A percentile compares a stretch with the other conserved stretches of the same genome.
Evolutionary conservation across 2,329 filamentous ascomycete species (phyloP).

Genomic region (Macrophomina tecta): DNA sequence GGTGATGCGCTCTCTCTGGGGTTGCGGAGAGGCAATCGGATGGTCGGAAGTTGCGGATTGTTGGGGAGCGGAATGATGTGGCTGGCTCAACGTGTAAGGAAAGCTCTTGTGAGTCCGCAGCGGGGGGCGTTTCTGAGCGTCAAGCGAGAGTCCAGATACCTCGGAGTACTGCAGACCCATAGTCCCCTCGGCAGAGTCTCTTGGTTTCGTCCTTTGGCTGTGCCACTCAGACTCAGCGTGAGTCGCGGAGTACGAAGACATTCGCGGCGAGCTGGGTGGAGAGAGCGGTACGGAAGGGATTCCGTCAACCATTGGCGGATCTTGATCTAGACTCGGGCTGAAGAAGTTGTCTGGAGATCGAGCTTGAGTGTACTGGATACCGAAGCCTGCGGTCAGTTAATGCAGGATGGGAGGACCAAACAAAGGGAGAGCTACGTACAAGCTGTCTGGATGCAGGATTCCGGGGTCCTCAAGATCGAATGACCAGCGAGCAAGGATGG

Average conservation of each 20-base stretch:
- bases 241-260: slow-evolving; percentile 55
- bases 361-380: slow-evolving; percentile 21
- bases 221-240: slow-evolving; percentile 53
- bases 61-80: slow-evolving; percentile 40
- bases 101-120: slow-evolving; percentile 53
- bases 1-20: slow-evolving; percentile 37
- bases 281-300: slow-evolving; percentile 55
- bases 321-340: slow-evolving; percentile 5
- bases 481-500: slow-evolving; percentile 27
- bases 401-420: slow-evolving; percentile 23
- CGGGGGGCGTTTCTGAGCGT: slow-evolving; percentile 44
- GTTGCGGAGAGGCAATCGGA: slow-evolving; percentile 34
- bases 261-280: slow-evolving; percentile 57
- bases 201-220: slow-evolving; percentile 43
- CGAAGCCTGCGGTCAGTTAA: slow-evolving; percentile 25
- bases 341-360: slow-evolving; percentile 15
- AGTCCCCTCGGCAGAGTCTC: slow-evolving; percentile 44
- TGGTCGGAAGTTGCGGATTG: slow-evolving; percentile 34
- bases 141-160: slow-evolving; percentile 43
- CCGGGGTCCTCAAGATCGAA: slow-evolving; percentile 28
- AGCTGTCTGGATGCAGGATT: slow-evolving; percentile 25
- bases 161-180: slow-evolving; percentile 48
- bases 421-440: slow-evolving; percentile 23
- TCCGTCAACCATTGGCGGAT: slow-evolving; percentile 49
- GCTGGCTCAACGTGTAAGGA: slow-evolving; percentile 49